Conservation (phyloP, 768 basidiomycete genomes). For the Boletus speciosus region DNA sequence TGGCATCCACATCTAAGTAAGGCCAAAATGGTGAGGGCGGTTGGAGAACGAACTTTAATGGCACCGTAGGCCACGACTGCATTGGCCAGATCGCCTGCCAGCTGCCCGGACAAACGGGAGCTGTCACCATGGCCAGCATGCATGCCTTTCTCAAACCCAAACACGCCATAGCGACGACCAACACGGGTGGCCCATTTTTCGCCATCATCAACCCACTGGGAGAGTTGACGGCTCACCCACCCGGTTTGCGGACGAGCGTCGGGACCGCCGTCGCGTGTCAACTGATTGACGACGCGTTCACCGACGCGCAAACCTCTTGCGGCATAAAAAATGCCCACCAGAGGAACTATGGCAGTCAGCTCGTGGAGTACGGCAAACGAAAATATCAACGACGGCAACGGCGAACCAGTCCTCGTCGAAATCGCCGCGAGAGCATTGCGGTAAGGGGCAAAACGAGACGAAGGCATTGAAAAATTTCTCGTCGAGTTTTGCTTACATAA, state of each 20-base stretch:
- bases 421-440: constrained; percentile 53
- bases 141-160: constrained; percentile 65
- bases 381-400: constrained; percentile 68
- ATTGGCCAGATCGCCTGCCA: constrained; percentile 79
- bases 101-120: constrained; percentile 30
- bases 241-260: constrained; percentile 16
- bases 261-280: constrained; percentile 22
- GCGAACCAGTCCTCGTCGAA: constrained; percentile 68
- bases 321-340: constrained; percentile 69
- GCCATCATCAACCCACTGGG: constrained; percentile 74
- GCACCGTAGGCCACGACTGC: constrained; percentile 77
- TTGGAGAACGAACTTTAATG: constrained; percentile 56
- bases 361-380: constrained; percentile 88
- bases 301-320: constrained; percentile 69
- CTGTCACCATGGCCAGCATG: constrained; percentile 1
- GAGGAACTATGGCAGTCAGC: constrained; percentile 73
- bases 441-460: constrained; percentile 43
- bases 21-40: background rate
- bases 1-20: constrained; percentile 26
- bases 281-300: constrained; percentile 50
- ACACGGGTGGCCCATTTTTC: constrained; percentile 66
- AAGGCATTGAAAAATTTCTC: constrained; percentile 16
- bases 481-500: constrained; percentile 18
- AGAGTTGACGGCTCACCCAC: constrained; percentile 45
- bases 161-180: constrained; percentile 73